phyloP scores from a whole-genome alignment of 768 basidiomycete genomes.

The Tricholomella constricta region DNA sequence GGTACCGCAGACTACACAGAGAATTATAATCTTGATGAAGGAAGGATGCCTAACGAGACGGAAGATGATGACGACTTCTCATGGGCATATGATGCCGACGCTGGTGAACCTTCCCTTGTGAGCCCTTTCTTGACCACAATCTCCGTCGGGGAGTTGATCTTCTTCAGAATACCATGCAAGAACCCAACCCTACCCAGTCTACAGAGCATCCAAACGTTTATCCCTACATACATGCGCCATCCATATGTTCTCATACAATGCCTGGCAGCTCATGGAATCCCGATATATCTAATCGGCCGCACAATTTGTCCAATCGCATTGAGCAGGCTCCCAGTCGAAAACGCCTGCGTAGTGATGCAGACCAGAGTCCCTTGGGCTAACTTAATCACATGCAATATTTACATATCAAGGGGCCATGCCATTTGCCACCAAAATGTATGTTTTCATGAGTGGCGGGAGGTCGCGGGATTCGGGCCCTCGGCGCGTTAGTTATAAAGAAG shows the following conservation, averaged over 20 bases:
- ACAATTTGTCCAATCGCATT: background rate
- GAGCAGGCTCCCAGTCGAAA: conserved; percentile 24
- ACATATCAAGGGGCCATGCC: background rate
- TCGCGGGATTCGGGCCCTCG: no score
- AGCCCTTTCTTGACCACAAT: background rate
- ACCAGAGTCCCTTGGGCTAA: conserved; percentile 11
- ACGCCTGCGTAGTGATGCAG: conserved; percentile 28
- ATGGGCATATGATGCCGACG: conserved; percentile 45
- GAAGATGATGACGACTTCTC: conserved; percentile 38
- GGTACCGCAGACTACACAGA: conserved; percentile 4
- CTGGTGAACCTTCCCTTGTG: conserved; percentile 17
- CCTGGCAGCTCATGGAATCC: conserved; percentile 11
- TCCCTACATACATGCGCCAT: conserved; percentile 2
- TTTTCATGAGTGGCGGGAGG: no score
- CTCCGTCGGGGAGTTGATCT: conserved; percentile 1
- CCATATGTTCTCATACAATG: background rate
- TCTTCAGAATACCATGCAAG: conserved; percentile 1
- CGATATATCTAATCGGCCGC: conserved; percentile 5
- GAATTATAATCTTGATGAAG: conserved; percentile 4
- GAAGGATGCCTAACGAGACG: conserved; percentile 12
- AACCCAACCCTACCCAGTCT: background rate
- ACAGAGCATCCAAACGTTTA: background rate
- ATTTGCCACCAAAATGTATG: background rate
- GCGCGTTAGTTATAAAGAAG: no score
- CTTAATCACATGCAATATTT: background rate